Evolutionary conservation across 805 yeast genomes (phyloP).

Genomic region (Yarrowia bubula): DNA sequence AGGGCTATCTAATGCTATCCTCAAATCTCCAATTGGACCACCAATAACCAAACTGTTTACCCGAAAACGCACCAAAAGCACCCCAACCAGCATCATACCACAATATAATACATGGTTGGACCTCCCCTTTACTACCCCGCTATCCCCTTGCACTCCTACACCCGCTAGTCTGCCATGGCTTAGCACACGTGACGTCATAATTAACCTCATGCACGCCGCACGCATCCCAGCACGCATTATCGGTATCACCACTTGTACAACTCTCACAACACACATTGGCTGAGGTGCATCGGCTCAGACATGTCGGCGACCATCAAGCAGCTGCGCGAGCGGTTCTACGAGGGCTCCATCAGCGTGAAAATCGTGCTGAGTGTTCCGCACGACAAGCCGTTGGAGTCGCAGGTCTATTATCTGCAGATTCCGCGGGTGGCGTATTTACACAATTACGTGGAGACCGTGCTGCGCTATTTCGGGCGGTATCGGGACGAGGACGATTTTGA

Average conservation of each 20-base stretch:
- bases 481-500: slow-evolving; percentile 28
- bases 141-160: background rate
- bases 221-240: background rate
- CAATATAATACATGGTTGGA: too few relatives aligned
- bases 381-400: background rate
- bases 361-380: slow-evolving; percentile 4
- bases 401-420: slow-evolving; percentile 12
- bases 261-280: background rate
- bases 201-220: slow-evolving; percentile 18
- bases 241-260: background rate
- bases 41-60: too few relatives aligned
- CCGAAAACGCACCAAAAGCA: too few relatives aligned
- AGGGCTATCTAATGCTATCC: too few relatives aligned
- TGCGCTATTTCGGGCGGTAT: slow-evolving; percentile 10
- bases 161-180: too few relatives aligned
- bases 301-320: slow-evolving; percentile 22
- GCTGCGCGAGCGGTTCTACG: slow-evolving; percentile 20
- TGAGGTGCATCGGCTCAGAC: background rate
- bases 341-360: slow-evolving; percentile 8
- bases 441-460: slow-evolving; percentile 6
- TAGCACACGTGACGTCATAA: background rate
- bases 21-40: too few relatives aligned
- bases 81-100: too few relatives aligned
- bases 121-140: background rate
- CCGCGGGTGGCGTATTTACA: slow-evolving; percentile 21